phyloP scores from a whole-genome alignment of 129 eudicot genomes.

The Deinandra increscens region DNA sequence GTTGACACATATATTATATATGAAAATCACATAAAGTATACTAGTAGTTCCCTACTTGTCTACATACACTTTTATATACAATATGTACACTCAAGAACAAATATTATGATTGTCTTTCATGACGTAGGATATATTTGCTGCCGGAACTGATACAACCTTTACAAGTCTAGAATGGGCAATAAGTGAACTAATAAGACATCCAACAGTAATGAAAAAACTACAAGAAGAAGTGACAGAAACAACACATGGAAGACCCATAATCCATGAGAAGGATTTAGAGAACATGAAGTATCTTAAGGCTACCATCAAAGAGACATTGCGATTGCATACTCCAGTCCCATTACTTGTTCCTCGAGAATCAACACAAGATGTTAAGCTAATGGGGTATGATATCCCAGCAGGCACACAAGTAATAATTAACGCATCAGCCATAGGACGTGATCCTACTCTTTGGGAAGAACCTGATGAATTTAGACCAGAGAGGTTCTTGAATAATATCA shows the following conservation, averaged over 20 bases:
- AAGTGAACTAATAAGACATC: slow-evolving; percentile 55
- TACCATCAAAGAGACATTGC: slow-evolving; percentile 50
- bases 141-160: slow-evolving; percentile 57
- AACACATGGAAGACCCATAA: slow-evolving; percentile 26
- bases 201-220: slow-evolving; percentile 39
- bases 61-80: background rate
- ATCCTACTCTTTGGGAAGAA: slow-evolving; percentile 32
- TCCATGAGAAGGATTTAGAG: slow-evolving; percentile 49
- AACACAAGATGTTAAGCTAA: slow-evolving; percentile 38
- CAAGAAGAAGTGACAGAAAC: slow-evolving; percentile 49
- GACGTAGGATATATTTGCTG: slow-evolving; percentile 51
- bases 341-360: slow-evolving; percentile 45
- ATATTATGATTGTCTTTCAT: background rate
- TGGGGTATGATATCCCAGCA: slow-evolving; percentile 51
- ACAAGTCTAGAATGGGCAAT: slow-evolving; percentile 54
- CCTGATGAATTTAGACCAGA: slow-evolving; percentile 37
- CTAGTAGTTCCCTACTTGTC: too few species aligned
- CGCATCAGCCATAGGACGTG: slow-evolving; percentile 65
- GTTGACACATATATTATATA: too few species aligned
- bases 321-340: slow-evolving; percentile 55
- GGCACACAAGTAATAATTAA: slow-evolving; percentile 52
- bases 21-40: too few species aligned
- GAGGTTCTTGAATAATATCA: slow-evolving; percentile 23
- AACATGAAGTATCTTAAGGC: slow-evolving; percentile 64
- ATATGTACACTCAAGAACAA: background rate